phyloP scores from a whole-genome alignment of 2,329 filamentous ascomycete species.

The Penicillium sp. region DNA sequence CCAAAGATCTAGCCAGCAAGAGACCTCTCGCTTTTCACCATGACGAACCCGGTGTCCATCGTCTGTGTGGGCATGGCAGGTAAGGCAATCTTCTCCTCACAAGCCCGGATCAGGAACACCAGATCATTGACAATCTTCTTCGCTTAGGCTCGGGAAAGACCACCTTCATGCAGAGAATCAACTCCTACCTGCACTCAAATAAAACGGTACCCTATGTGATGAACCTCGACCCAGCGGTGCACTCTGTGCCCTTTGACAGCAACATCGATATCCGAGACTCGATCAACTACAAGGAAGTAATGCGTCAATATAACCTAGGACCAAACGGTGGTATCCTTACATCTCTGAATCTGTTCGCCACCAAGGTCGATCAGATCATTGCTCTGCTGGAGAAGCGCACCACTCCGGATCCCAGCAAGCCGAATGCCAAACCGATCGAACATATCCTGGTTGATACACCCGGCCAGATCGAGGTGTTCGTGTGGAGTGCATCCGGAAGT shows the following conservation, averaged over 20 bases:
- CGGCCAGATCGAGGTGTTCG: constrained; percentile 97
- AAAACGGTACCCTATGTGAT: constrained; percentile 85
- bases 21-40: constrained; percentile 23
- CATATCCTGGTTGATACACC: constrained; percentile 93
- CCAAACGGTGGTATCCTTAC: constrained; percentile 97
- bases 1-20: background rate
- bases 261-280: constrained; percentile 99
- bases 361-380: constrained; percentile 95
- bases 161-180: constrained; percentile 99
- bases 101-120: background rate
- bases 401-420: constrained; percentile 49
- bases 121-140: constrained; percentile 3
- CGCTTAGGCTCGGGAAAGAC: constrained; percentile 82
- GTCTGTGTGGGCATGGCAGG: constrained; percentile 97
- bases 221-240: constrained; percentile 92
- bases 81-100: constrained; percentile 34
- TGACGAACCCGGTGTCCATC: constrained; percentile 62
- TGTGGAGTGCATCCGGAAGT: constrained; percentile 92
- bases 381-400: constrained; percentile 83
- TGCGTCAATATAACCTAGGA: constrained; percentile 97
- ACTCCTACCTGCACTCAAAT: constrained; percentile 79
- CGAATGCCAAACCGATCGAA: constrained; percentile 56
- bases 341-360: constrained; percentile 91
- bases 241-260: constrained; percentile 86
- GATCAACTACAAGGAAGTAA: constrained; percentile 99